Evolutionary conservation across 2,329 filamentous ascomycete genomes (phyloP).

Genomic region (Pseudogymnoascus sp.): DNA sequence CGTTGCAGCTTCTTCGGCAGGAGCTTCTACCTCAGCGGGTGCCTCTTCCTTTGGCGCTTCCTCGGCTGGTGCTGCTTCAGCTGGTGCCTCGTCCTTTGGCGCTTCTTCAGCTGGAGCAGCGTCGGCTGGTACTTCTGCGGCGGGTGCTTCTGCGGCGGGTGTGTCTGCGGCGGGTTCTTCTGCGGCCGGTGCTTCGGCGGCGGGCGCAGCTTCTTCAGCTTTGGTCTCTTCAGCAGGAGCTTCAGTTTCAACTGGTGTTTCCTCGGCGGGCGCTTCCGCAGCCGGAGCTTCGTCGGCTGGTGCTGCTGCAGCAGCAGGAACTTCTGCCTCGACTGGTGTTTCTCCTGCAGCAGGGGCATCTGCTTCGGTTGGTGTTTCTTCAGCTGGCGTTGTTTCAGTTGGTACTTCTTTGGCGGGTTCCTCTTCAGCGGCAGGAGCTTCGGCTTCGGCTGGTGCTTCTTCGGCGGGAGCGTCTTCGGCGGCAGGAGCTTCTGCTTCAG

Average conservation of each 20-base stretch:
- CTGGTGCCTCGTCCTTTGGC: neutral
- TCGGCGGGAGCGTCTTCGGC: conserved; percentile 8
- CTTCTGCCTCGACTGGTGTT: conserved; percentile 8
- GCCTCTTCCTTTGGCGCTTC: neutral
- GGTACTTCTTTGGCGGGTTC: conserved; percentile 10
- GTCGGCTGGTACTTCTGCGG: neutral
- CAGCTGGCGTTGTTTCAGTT: conserved; percentile 8
- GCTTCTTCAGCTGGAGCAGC: neutral
- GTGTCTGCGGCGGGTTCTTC: neutral
- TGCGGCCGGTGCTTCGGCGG: neutral
- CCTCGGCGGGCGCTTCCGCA: neutral
- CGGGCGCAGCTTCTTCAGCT: neutral
- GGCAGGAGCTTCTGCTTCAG: too few relatives aligned
- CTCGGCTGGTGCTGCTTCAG: neutral
- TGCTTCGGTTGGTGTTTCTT: conserved; percentile 10
- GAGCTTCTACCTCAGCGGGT: neutral
- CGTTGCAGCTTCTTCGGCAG: neutral
- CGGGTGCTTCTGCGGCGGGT: conserved; percentile 4
- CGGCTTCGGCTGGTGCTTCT: conserved; percentile 8
- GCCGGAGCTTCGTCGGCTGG: neutral
- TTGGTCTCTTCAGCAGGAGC: neutral
- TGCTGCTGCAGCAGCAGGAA: neutral
- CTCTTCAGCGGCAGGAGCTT: conserved; percentile 9
- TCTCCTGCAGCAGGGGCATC: conserved; percentile 10
- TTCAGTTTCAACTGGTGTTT: neutral